A percentile compares a stretch with the other conserved stretches of the same genome.
Conservation (phyloP, 2,329 filamentous ascomycete genomes). For the Colletotrichum truncatum region DNA sequence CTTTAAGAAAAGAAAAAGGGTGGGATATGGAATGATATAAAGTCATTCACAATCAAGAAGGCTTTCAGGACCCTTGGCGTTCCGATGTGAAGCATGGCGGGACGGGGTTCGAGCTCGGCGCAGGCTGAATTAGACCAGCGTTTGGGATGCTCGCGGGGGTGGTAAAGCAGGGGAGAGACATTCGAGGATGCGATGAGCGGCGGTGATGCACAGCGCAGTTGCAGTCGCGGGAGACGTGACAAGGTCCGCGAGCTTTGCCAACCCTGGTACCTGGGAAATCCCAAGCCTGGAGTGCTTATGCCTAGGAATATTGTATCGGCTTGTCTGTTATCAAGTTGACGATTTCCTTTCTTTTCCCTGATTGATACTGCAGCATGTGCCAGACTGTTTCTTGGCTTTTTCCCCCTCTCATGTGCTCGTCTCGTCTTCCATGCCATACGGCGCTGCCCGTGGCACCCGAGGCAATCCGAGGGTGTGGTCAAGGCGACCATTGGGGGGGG, state of each 20-base stretch:
- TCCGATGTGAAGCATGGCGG: constrained; percentile 22
- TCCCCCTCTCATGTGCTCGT: background rate
- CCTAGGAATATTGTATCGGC: background rate
- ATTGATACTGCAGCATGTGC: background rate
- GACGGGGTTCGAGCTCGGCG: constrained; percentile 23
- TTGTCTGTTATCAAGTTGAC: background rate
- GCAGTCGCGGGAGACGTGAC: constrained; percentile 17
- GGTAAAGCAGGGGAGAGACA: background rate
- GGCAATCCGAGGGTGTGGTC: too few relatives aligned
- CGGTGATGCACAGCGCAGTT: constrained; percentile 2
- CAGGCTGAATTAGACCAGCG: constrained; percentile 19
- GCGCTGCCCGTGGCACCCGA: background rate
- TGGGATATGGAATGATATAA: constrained; percentile 3
- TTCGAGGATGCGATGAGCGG: background rate
- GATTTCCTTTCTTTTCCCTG: background rate
- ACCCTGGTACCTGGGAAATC: constrained; percentile 6
- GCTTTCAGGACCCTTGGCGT: constrained; percentile 15
- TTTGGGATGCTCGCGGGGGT: constrained; percentile 29
- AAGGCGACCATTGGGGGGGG: too few relatives aligned
- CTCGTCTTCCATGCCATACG: background rate
- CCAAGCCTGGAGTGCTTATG: background rate
- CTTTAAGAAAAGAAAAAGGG: background rate
- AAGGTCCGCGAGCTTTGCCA: constrained; percentile 15
- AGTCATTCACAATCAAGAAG: background rate
- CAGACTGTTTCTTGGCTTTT: background rate